Percentiles rank a stretch among this genome's conserved stretches.
Conservation (phyloP, 306 rosid species). For the Datisca glomerata region DNA sequence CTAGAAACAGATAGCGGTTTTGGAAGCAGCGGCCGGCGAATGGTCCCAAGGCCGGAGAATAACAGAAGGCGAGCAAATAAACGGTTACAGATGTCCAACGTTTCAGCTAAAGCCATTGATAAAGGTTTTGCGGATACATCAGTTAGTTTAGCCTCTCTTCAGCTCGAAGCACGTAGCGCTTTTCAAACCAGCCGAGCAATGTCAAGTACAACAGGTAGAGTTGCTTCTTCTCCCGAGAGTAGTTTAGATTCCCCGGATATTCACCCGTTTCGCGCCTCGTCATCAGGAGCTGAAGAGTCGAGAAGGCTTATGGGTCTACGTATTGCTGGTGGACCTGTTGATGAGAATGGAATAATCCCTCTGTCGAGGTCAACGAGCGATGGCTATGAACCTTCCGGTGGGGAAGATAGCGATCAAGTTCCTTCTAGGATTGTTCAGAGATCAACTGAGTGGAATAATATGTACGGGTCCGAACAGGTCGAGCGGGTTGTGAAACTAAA, state of each 20-base stretch:
- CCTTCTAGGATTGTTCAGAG: constrained; percentile 67
- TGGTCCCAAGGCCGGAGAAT: constrained; percentile 51
- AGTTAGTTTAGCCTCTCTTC: constrained; percentile 62
- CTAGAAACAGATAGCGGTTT: constrained; percentile 45
- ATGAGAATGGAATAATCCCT: constrained; percentile 48
- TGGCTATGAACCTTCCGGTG: constrained; percentile 96
- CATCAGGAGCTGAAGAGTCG: constrained; percentile 61
- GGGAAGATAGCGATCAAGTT: constrained; percentile 91
- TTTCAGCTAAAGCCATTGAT: constrained; percentile 33
- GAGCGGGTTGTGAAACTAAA: too few species aligned
- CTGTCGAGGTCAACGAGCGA: constrained; percentile 89
- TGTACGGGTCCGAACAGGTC: constrained; percentile 59
- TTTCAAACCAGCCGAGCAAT: constrained; percentile 63
- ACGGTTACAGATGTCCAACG: constrained; percentile 46
- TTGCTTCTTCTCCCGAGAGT: constrained; percentile 89
- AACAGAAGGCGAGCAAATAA: constrained; percentile 59
- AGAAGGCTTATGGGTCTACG: constrained; percentile 50
- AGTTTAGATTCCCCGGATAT: constrained; percentile 88
- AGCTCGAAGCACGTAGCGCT: constrained; percentile 68
- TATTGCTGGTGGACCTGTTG: constrained; percentile 22
- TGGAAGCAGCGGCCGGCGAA: constrained; percentile 58
- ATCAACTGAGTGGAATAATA: constrained; percentile 68
- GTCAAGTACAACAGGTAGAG: constrained; percentile 56
- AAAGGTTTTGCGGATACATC: constrained; percentile 47
- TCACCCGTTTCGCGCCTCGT: constrained; percentile 65